Evolutionary conservation across 495 filamentous ascomycete species (phyloP).

Genomic region (Parathielavia appendiculata): DNA sequence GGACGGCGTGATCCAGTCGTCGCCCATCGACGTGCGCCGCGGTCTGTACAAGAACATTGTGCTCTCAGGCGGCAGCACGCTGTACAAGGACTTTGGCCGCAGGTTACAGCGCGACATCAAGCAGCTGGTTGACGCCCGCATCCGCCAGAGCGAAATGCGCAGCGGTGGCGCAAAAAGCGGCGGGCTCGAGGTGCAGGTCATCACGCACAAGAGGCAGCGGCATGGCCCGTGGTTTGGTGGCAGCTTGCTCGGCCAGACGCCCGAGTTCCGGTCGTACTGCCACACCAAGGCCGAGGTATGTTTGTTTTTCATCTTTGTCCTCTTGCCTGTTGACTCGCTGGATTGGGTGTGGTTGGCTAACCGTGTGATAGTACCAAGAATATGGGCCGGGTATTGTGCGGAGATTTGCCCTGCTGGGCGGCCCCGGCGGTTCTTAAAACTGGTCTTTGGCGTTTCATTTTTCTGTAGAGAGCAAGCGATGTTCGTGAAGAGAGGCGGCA

Average conservation of each 20-base stretch:
- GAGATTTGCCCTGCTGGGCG: conserved; percentile 89
- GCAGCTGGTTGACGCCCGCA: conserved; percentile 72
- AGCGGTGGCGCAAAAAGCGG: conserved; percentile 90
- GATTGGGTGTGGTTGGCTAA: conserved; percentile 12
- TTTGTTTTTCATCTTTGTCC: background rate
- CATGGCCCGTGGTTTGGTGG: conserved; percentile 99
- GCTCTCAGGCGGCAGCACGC: conserved; percentile 87
- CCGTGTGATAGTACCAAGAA: conserved; percentile 67
- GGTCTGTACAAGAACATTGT: conserved; percentile 99
- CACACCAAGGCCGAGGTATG: conserved; percentile 84
- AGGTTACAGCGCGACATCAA: conserved; percentile 94
- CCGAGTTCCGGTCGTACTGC: conserved; percentile 98
- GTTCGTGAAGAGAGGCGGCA: conserved; percentile 17
- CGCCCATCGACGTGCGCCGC: conserved; percentile 92
- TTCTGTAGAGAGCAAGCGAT: conserved; percentile 23
- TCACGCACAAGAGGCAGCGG: conserved; percentile 90
- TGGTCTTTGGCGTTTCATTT: conserved; percentile 5
- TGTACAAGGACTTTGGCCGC: conserved; percentile 96
- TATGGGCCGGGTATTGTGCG: conserved; percentile 92
- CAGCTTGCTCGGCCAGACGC: conserved; percentile 91
- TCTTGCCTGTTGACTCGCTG: background rate
- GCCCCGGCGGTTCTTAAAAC: conserved; percentile 64
- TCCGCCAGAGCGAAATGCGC: conserved; percentile 64
- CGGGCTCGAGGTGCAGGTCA: conserved; percentile 91
- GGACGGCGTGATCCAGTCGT: conserved; percentile 93